Evolutionary conservation across 768 basidiomycete genomes (phyloP).

Genomic region (Suillus ampliporus): DNA sequence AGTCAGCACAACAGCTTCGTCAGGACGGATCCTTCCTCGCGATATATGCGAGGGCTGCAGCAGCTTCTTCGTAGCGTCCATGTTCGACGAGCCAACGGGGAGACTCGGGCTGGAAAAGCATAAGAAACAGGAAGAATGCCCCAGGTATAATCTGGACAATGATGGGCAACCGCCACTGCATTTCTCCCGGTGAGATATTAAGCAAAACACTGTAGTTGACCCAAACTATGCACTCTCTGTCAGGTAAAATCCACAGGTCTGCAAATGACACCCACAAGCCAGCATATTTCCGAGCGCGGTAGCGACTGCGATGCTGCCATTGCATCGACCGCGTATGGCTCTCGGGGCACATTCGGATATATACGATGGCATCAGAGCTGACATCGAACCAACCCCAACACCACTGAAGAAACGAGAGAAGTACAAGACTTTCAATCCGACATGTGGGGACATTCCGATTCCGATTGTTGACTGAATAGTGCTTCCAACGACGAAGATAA

Average conservation of each 20-base stretch:
- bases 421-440: constrained; percentile 36
- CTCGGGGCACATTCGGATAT: constrained; percentile 45
- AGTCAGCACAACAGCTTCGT: constrained; percentile 36
- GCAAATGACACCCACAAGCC: constrained; percentile 32
- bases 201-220: constrained; percentile 40
- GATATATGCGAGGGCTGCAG: constrained; percentile 36
- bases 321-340: constrained; percentile 45
- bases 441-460: constrained; percentile 31
- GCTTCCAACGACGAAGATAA: constrained; percentile 41
- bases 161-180: constrained; percentile 45
- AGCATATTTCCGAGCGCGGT: constrained; percentile 43
- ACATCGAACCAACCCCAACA: constrained; percentile 48
- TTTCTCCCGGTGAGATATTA: constrained; percentile 31
- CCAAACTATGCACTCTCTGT: constrained; percentile 33
- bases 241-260: background rate
- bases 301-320: constrained; percentile 37
- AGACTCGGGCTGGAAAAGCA: constrained; percentile 48
- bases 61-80: constrained; percentile 40
- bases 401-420: constrained; percentile 53
- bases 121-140: constrained; percentile 39
- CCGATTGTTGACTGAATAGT: constrained; percentile 41
- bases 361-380: constrained; percentile 43
- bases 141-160: constrained; percentile 47
- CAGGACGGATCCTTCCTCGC: constrained; percentile 27
- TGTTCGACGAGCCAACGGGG: constrained; percentile 48